Base-by-base conservation (phyloP, 2,329 filamentous ascomycete genomes). In the Fusarium goolgardi region DNA sequence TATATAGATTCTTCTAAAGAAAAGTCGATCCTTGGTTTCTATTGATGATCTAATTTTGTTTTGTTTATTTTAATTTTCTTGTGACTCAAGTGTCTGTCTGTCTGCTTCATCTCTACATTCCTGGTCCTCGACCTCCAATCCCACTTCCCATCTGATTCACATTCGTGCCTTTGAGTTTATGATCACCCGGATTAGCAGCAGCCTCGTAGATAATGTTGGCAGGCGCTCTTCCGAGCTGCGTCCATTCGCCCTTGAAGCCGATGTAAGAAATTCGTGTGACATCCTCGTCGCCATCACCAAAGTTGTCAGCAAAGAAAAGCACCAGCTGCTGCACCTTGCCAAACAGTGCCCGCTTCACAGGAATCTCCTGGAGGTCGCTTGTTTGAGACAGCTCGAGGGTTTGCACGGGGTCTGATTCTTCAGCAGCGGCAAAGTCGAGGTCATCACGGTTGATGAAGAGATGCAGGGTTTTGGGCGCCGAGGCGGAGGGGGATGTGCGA, bases 221-320 rank as follows among this genome's bases (percentile, higher is more conserved):
- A 1, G 96, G 94, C 76, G 78, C 81, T 65, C 75, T 75, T 23
- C 91, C 96, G 75, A 97, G 80, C 77, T 90, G 89, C 87, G 96
- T 96, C 85, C 93, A 98, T 80, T 97, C 93, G 25, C 96, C 96
- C 80, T 93, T 94, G 83, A 99, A 98, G 1, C 92, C 96, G 58
- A 98, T 68, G 80, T 97, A 99, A 65, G 85, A 89, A 3, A 98
- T 78, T 49, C 89, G 85, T 44, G 92, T 95, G 56, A 91, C 88
- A 56, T 96, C 92, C 75, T 94, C 92, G 16, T 93, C 91, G 0
- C 89, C 93, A 47, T 88, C 86, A 71, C 89, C 86, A 79, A 95
- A 97, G 76, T 98, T 99, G 77, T 97, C 93, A 73, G 92, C 90
- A 73, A 98, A 91, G 82, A 98, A 98, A 50, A 99, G 83, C 16